Base-by-base conservation (phyloP, 2,329 filamentous ascomycete genomes). In the Paecilomyces sp. region DNA sequence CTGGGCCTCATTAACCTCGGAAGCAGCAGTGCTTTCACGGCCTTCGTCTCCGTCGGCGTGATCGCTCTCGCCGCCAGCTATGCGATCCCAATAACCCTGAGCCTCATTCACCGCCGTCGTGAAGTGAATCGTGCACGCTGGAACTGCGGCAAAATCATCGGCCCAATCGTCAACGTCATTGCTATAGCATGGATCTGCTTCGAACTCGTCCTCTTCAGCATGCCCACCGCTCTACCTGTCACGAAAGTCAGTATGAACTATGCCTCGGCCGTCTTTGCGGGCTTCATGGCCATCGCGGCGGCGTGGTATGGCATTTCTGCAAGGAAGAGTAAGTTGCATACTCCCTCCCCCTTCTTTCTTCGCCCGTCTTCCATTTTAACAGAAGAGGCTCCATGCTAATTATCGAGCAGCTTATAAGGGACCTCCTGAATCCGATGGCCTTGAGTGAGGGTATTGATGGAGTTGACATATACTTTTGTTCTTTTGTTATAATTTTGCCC, bases 61-160 rank as follows among this genome's bases (percentile, higher is more conserved):
- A 83, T 85, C 57, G 82, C 79, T 0, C 72, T 86, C 28, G 82
- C 83, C 0, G 75, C 83, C 4, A 80, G 79, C 0, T 86, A 86
- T 61, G 80, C 78, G 0, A 82, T 85, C 22, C 83, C 83, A 1
- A 84, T 86, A 52, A 68, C 72, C 8, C 76, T 84, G 62, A 83
- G 78, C 53, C 66, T 85, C 22, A 69, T 78, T 47, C 72, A 80
- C 60, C 68, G 74, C 2, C 79, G 81, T 1, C 67, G 63, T 8
- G 81, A 82, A 60, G 81, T 84, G 1, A 74, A 74, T 12, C 70
- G 66, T n/a, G 82, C 82, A 1, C 70, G 68, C 9, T 84, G 80
- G 78, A 81, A 74, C 25, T 78, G 79, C 67, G 79, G 79, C 0
- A 66, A 57, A 1, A 41, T 72, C 1, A n/a, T 81, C 2, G 82